These are phyloP conservation scores for Acanthamoeba quina DNA, from an alignment of 208 protist species.

Conservation along the genomic window DNA sequence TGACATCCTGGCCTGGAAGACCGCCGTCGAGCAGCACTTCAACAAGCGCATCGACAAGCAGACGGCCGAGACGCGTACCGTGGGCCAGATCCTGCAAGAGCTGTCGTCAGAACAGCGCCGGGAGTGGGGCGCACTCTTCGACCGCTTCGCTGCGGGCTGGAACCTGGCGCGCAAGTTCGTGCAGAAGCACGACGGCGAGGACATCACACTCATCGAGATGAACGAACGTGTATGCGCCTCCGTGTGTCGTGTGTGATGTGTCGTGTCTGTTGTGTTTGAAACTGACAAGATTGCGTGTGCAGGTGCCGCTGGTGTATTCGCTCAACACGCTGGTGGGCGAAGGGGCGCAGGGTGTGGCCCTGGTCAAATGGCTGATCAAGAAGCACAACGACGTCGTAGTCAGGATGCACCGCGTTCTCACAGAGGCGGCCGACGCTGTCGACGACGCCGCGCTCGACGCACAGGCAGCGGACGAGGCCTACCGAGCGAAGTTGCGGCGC, in stretches of 20 bases:
- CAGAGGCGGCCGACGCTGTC: no score
- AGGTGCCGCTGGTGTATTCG: constrained; percentile 46
- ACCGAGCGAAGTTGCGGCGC: neutral
- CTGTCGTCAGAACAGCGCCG: neutral
- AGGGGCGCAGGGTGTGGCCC: constrained; percentile 26
- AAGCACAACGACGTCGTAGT: constrained; percentile 44
- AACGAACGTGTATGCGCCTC: neutral
- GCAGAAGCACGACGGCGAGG: neutral
- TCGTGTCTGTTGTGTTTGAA: neutral
- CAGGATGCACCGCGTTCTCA: neutral
- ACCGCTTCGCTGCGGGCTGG: constrained; percentile 21
- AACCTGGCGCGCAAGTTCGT: constrained; percentile 1
- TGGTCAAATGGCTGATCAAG: constrained; percentile 22
- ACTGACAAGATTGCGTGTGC: neutral
- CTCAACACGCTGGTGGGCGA: constrained; percentile 23
- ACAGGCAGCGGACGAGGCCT: neutral
- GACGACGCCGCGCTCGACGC: constrained; percentile 1
- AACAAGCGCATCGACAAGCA: constrained; percentile 50
- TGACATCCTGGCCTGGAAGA: constrained; percentile 35
- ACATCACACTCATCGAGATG: neutral
- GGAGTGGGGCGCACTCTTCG: neutral
- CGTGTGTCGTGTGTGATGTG: neutral
- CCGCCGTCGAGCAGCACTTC: neutral
- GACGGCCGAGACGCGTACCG: constrained; percentile 5
- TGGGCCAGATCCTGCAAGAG: neutral